phyloP scores from a whole-genome alignment of 495 filamentous ascomycete species.

The Barbatosphaeria neglecta region DNA sequence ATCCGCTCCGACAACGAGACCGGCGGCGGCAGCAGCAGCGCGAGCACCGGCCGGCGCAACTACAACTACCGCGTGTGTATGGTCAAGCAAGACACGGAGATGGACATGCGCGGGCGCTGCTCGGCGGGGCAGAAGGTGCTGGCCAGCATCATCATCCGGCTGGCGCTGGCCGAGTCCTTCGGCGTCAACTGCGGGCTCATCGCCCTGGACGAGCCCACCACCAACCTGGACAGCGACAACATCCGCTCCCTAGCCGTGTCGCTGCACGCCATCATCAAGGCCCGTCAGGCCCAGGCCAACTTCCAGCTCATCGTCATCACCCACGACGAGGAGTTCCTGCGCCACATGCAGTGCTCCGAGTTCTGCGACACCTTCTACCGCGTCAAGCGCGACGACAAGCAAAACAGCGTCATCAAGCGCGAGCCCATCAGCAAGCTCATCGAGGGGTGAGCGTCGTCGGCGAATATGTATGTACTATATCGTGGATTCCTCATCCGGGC shows the following conservation, averaged over 20 bases:
- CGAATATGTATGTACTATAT: background rate
- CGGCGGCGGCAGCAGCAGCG: too few species aligned
- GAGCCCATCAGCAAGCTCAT: constrained; percentile 51
- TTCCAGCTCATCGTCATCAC: constrained; percentile 98
- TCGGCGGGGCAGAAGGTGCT: constrained; percentile 94
- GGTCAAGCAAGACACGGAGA: constrained; percentile 92
- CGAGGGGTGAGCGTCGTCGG: constrained; percentile 8
- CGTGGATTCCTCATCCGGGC: too few species aligned
- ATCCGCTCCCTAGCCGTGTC: constrained; percentile 78
- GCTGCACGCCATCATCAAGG: constrained; percentile 77
- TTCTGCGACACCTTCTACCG: constrained; percentile 88
- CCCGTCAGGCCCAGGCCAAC: constrained; percentile 75
- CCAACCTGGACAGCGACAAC: constrained; percentile 91
- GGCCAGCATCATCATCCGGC: constrained; percentile 92
- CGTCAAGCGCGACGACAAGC: constrained; percentile 68
- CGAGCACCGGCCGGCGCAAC: constrained; percentile 58
- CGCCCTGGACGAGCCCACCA: constrained; percentile 95
- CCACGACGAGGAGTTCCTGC: constrained; percentile 94
- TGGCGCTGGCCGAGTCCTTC: constrained; percentile 94
- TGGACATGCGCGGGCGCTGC: constrained; percentile 99
- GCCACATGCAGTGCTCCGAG: constrained; percentile 86
- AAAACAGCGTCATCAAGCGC: constrained; percentile 75
- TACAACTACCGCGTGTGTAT: constrained; percentile 99
- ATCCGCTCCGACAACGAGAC: constrained; percentile 82
- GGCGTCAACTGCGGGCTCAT: constrained; percentile 93